These are phyloP conservation scores for Globisporangium acanthophoron DNA, from an alignment of 352 stramenopile species.

Conservation along the genomic window DNA sequence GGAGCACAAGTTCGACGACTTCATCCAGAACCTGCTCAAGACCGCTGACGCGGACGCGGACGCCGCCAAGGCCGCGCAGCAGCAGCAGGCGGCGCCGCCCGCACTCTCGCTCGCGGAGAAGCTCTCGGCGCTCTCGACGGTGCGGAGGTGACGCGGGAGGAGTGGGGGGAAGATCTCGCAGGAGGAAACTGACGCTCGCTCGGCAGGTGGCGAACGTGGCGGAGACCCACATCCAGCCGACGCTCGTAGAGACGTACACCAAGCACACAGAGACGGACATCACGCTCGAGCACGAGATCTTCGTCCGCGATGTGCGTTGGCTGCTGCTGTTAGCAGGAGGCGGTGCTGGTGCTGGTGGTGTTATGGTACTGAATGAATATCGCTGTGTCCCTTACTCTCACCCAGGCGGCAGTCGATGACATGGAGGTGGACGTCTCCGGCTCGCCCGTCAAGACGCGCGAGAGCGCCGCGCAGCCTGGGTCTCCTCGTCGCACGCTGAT, in stretches of 20 bases:
- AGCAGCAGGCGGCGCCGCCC: slow-evolving; percentile 8
- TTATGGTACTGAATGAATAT: no score
- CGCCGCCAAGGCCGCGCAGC: slow-evolving; percentile 12
- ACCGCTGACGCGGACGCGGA: slow-evolving; percentile 22
- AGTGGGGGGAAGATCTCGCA: neutral
- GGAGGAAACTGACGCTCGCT: neutral
- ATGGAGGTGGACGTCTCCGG: slow-evolving; percentile 38
- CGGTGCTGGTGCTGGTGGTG: neutral
- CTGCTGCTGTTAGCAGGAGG: neutral
- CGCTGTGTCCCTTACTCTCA: neutral
- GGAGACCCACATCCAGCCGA: slow-evolving; percentile 78
- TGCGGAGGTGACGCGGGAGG: slow-evolving; percentile 7
- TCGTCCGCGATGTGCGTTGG: slow-evolving; percentile 33
- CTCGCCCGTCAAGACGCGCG: slow-evolving; percentile 28
- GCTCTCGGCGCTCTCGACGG: slow-evolving; percentile 65
- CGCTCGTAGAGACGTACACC: slow-evolving; percentile 78
- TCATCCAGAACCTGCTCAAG: slow-evolving; percentile 85
- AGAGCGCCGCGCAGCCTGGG: slow-evolving; percentile 15
- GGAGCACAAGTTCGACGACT: slow-evolving; percentile 75
- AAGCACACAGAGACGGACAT: slow-evolving; percentile 84
- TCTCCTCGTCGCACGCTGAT: slow-evolving; percentile 44
- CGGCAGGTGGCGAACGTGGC: slow-evolving; percentile 54
- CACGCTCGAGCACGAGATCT: slow-evolving; percentile 72
- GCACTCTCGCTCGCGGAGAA: slow-evolving; percentile 73
- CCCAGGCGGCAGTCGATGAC: slow-evolving; percentile 18